phyloP scores from a whole-genome alignment of 495 filamentous ascomycete genomes.

The Ramalina peruviana region DNA sequence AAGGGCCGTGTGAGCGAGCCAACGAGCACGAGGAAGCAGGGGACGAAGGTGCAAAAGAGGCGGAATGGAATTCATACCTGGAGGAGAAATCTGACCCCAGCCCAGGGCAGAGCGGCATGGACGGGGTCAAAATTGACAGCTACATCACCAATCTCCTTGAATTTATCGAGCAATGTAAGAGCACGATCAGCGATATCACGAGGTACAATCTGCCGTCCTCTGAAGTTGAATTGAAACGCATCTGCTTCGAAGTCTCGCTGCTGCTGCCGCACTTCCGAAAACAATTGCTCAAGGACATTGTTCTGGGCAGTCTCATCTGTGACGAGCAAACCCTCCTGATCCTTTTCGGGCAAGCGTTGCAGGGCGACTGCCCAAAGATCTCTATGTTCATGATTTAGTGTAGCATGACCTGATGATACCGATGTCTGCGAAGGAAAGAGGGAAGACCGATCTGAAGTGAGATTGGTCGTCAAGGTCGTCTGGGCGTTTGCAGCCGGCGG shows the following conservation, averaged over 20 bases:
- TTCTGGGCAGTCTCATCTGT: not conserved
- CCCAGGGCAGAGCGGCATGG: constrained; percentile 19
- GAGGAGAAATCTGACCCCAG: constrained; percentile 15
- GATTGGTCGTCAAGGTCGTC: too few species aligned
- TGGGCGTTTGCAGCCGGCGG: too few species aligned
- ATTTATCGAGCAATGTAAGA: constrained; percentile 13
- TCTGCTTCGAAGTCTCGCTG: constrained; percentile 8
- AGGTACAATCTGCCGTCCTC: constrained; percentile 7
- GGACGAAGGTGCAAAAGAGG: not conserved
- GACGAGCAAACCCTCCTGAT: constrained; percentile 2
- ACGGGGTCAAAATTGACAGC: constrained; percentile 14
- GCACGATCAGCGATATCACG: constrained; percentile 15
- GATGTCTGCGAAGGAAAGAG: too few species aligned
- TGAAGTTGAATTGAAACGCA: constrained; percentile 7
- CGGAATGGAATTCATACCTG: constrained; percentile 1
- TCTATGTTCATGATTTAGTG: not conserved
- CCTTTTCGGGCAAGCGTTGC: constrained; percentile 1
- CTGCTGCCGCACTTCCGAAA: constrained; percentile 6
- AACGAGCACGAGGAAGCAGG: too few species aligned
- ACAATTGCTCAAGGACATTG: constrained; percentile 3
- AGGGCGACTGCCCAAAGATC: constrained; percentile 12
- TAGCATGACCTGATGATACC: too few species aligned
- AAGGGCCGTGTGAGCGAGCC: too few species aligned
- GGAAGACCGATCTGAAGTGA: too few species aligned
- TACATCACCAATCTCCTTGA: constrained; percentile 14